Percentiles rank a stretch among this genome's conserved stretches.
Conservation (phyloP, 306 rosid species). For the Canavalia gladiata region DNA sequence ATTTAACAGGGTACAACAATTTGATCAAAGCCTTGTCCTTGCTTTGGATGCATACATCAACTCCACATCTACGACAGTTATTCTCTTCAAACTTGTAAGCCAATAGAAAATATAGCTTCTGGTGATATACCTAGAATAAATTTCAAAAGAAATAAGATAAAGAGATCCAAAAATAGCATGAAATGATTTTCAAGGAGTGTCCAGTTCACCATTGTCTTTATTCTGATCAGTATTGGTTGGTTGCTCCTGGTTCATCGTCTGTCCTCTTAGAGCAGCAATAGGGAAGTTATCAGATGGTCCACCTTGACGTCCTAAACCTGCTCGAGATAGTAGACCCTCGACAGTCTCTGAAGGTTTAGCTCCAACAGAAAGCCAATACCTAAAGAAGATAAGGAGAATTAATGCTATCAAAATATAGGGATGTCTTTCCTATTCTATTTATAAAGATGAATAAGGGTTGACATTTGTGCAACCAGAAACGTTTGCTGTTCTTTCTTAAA, state of each 20-base stretch:
- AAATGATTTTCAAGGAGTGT: conserved; percentile 32
- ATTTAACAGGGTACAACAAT: conserved; percentile 21
- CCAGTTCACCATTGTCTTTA: conserved; percentile 48
- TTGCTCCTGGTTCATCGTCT: conserved; percentile 52
- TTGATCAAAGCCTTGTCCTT: conserved; percentile 39
- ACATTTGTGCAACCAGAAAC: conserved; percentile 25
- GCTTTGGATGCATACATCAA: conserved; percentile 30
- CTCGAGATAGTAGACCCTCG: conserved; percentile 67
- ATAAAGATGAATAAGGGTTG: background rate
- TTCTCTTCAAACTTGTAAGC: conserved; percentile 54
- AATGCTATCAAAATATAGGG: conserved; percentile 2
- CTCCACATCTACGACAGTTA: conserved; percentile 34
- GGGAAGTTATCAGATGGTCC: conserved; percentile 63
- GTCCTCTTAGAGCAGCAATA: conserved; percentile 67
- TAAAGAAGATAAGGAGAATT: conserved; percentile 41
- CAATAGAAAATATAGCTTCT: conserved; percentile 57
- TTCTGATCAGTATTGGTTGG: conserved; percentile 46
- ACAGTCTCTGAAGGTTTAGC: conserved; percentile 93
- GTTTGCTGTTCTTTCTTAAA: background rate
- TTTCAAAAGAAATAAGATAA: conserved; percentile 41
- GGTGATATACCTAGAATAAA: conserved; percentile 53
- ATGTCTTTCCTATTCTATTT: conserved; percentile 35
- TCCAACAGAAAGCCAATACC: conserved; percentile 97
- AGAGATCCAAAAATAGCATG: background rate
- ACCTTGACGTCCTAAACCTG: conserved; percentile 80